Evolutionary conservation across 2,329 filamentous ascomycete genomes (phyloP), one percentile per base, ranked within the genome.

Genomic region (Cercospora sp.): DNA sequence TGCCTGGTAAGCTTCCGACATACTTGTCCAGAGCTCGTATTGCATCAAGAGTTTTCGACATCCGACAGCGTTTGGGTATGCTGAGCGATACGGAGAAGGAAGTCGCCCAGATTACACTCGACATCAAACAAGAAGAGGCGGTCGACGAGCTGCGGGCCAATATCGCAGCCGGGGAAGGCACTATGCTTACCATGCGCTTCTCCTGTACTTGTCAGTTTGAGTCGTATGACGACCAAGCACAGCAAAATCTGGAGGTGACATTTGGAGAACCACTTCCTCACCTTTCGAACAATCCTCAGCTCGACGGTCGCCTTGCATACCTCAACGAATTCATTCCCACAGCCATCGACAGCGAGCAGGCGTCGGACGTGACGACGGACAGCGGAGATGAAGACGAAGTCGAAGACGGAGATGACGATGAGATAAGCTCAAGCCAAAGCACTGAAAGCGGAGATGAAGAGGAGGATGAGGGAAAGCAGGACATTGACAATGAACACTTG

Each of bases 11-110:
- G 1, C 31, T 71, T 1, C 12, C 20, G 5, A 7, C 5, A 1
- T 65, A 64, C 12, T 30, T 20, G 30, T 65, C 51, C 4, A 13
- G 10, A 28, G 30, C 42, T 6, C 60, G 40, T 8, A 61, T 69
- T 6, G 63, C 63, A 3, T 58, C 62, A n/a, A n/a, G n/a, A n/a
- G n/a, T n/a, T n/a, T n/a, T n/a, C n/a, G n/a, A n/a, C n/a, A n/a
- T n/a, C n/a, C n/a, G n/a, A n/a, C n/a, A n/a, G n/a, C n/a, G n/a
- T n/a, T n/a, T n/a, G n/a, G n/a, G n/a, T n/a, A n/a, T n/a, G n/a
- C n/a, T n/a, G 18, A 51, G 45, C 9, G 4, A 51, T 12, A 3
- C 2, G 4, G 45, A 51, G 45, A 23, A 10, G 12, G 1, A 48
- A 10, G 5, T 7, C n/a, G 9, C 18, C 3, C 42, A 12, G 3